These are phyloP conservation scores for Ophiostoma ips DNA, from an alignment of 2,329 filamentous ascomycete genomes.

Conservation along the genomic window DNA sequence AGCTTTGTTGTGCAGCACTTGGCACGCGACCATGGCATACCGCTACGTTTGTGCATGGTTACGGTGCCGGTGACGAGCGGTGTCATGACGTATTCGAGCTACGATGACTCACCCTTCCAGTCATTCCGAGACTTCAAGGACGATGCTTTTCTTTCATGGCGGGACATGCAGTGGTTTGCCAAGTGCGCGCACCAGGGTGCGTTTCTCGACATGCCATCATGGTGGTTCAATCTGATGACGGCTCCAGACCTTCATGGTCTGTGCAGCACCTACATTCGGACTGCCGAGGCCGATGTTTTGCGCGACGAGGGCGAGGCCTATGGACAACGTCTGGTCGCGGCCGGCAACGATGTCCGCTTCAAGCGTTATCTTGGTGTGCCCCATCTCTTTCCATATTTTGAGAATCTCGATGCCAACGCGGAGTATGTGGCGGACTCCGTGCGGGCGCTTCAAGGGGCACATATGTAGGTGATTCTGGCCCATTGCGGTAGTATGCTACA, in stretches of 20 bases:
- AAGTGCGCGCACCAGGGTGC: background rate
- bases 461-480: no score
- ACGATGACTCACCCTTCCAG: background rate
- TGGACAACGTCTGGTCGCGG: constrained; percentile 1
- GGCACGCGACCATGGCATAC: background rate
- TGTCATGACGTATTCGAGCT: background rate
- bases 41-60: constrained; percentile 12
- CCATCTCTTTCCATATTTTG: background rate
- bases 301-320: constrained; percentile 10
- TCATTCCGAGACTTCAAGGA: background rate
- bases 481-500: no score
- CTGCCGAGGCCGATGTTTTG: constrained; percentile 2
- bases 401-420: background rate
- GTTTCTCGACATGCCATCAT: background rate
- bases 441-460: no score
- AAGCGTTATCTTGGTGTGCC: background rate
- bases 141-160: background rate
- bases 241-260: constrained; percentile 31
- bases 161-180: background rate
- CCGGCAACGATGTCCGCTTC: background rate
- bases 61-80: constrained; percentile 9
- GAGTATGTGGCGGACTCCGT: no score
- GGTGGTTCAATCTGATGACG: constrained; percentile 23
- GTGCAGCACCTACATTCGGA: constrained; percentile 19
- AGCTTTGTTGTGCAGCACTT: background rate